These are phyloP conservation scores for Agastache rugosa DNA, from an alignment of 257 asterid genomes.

Conservation along the genomic window DNA sequence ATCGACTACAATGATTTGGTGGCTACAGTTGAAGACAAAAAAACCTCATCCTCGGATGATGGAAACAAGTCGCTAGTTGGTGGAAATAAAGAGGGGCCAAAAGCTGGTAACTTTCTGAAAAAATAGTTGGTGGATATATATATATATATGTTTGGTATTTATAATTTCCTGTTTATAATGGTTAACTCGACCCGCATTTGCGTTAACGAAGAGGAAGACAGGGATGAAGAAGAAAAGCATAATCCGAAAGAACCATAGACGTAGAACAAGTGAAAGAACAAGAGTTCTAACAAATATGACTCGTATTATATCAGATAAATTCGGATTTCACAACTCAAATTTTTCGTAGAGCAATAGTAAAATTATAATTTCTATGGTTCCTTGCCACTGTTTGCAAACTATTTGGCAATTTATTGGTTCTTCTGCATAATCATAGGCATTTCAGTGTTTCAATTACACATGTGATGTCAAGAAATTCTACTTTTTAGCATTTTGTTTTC, in stretches of 20 bases:
- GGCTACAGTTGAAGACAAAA: constrained; percentile 50
- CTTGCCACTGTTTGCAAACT: not conserved
- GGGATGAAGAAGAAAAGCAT: not conserved
- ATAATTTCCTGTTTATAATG: no score
- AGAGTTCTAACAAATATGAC: not conserved
- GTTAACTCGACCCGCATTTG: no score
- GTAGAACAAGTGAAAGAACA: not conserved
- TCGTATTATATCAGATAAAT: not conserved
- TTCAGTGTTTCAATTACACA: not conserved
- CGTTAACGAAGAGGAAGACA: no score
- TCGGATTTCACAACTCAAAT: not conserved
- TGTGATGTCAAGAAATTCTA: constrained; percentile 18
- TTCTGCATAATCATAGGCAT: not conserved
- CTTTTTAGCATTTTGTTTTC: constrained; percentile 37
- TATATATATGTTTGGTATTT: no score
- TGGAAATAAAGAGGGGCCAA: constrained; percentile 44
- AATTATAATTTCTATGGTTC: not conserved
- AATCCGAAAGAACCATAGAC: not conserved
- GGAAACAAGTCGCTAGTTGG: constrained; percentile 30
- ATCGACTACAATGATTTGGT: constrained; percentile 92
- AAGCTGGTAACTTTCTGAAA: constrained; percentile 49
- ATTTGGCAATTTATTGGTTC: not conserved
- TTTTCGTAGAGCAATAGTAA: not conserved
- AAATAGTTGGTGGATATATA: not conserved
- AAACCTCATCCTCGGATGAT: constrained; percentile 45